These are phyloP conservation scores for Angomonas ambiguus DNA, from an alignment of 208 protist species.

Conservation along the genomic window DNA sequence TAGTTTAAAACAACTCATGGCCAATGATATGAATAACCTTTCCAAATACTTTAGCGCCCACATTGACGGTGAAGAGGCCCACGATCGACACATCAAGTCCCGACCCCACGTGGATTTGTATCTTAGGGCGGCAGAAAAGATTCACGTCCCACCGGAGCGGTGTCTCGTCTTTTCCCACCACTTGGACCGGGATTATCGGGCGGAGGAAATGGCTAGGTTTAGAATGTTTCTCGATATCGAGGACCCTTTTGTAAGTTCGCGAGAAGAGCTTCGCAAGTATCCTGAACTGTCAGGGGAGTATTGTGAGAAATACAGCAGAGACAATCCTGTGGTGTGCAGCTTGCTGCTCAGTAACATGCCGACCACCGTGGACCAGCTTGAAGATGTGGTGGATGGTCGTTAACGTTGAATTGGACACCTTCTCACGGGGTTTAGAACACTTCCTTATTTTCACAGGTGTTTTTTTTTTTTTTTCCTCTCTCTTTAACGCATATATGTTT, in stretches of 20 bases:
- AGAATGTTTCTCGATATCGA: constrained; percentile 90
- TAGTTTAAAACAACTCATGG: constrained; percentile 61
- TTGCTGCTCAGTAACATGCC: constrained; percentile 52
- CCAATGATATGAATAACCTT: constrained; percentile 32
- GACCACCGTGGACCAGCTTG: constrained; percentile 67
- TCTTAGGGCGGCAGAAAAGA: constrained; percentile 71
- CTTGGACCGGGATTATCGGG: constrained; percentile 71
- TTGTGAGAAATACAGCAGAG: constrained; percentile 15
- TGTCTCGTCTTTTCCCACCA: constrained; percentile 81
- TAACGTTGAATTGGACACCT: too few species aligned
- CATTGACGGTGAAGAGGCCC: constrained; percentile 87
- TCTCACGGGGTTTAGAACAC: too few species aligned
- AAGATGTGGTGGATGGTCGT: constrained; percentile 62
- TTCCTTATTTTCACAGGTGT: too few species aligned
- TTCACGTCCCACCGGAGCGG: constrained; percentile 66
- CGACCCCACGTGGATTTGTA: constrained; percentile 82
- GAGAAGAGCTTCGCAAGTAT: constrained; percentile 32
- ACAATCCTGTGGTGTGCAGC: constrained; percentile 60
- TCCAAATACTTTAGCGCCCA: constrained; percentile 55
- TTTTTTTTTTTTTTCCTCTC: neutral
- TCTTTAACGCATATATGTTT: neutral
- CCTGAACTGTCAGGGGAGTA: constrained; percentile 31
- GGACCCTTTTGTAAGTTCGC: constrained; percentile 71
- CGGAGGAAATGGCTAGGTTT: constrained; percentile 55
- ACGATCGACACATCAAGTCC: constrained; percentile 68